Conservation (phyloP, 805 yeast species). For the Wickerhamomyces strasburgensis region DNA sequence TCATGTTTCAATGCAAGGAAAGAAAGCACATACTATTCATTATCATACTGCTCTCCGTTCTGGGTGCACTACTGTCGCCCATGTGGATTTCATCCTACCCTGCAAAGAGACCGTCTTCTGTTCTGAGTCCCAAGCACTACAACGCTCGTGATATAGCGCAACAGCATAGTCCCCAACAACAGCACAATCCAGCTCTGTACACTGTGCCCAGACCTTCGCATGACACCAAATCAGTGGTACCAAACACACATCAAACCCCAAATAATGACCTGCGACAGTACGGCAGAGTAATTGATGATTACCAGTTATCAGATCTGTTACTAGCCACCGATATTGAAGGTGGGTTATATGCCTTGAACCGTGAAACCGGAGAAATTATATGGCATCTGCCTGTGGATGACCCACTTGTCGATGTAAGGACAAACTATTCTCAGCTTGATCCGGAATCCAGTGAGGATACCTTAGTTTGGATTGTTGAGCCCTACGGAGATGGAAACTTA, state of each 20-base stretch:
- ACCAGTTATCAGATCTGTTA: conserved; percentile 66
- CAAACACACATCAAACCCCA: conserved; percentile 4
- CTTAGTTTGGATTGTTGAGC: conserved; percentile 84
- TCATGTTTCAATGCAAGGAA: no score
- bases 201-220: neutral
- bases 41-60: no score
- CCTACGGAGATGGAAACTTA: conserved; percentile 76
- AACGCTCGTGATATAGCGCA: no score
- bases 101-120: no score
- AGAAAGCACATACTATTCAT: no score
- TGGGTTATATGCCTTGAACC: conserved; percentile 70
- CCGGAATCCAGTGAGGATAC: conserved; percentile 24
- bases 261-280: conserved; percentile 4
- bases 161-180: neutral
- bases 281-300: conserved; percentile 48
- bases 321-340: conserved; percentile 85
- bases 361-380: conserved; percentile 65
- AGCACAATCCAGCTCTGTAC: neutral
- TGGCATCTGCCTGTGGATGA: conserved; percentile 73
- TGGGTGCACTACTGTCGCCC: conserved; percentile 6
- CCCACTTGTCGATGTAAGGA: conserved; percentile 48
- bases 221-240: neutral
- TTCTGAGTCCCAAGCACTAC: no score
- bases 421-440: conserved; percentile 16
- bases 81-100: no score